Percentiles rank a stretch among this genome's conserved stretches.
phyloP scores from a whole-genome alignment of 75 land plant genomes.

The Adiantum capillusveneris region DNA sequence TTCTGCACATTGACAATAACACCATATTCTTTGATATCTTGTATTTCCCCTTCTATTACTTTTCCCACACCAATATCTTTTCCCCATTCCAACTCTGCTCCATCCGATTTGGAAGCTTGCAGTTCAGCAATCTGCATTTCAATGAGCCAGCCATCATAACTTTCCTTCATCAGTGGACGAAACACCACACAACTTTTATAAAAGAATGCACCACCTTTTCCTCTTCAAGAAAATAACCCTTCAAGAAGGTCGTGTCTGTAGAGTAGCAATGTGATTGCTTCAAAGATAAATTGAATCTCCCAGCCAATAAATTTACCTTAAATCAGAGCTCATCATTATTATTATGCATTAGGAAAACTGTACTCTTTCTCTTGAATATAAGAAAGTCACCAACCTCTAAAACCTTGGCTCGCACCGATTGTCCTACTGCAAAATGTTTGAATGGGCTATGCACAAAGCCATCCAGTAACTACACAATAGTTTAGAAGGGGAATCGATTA shows the following conservation, averaged over 20 bases:
- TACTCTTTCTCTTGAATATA: conserved; percentile 2
- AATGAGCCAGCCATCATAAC: not conserved
- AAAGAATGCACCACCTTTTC: conserved; percentile 51
- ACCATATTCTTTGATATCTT: conserved; percentile 80
- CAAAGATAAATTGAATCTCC: conserved; percentile 58
- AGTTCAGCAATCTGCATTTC: conserved; percentile 54
- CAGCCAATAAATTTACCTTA: conserved; percentile 63
- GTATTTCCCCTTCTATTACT: conserved; percentile 52
- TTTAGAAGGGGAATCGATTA: too few relatives aligned
- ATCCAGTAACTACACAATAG: conserved; percentile 60
- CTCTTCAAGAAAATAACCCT: conserved; percentile 73
- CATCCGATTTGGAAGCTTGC: conserved; percentile 21
- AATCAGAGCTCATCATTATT: not conserved
- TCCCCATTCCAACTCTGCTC: conserved; percentile 42
- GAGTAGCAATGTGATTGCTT: conserved; percentile 89
- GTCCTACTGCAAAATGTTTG: conserved; percentile 67
- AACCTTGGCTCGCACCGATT: conserved; percentile 79
- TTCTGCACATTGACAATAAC: conserved; percentile 55
- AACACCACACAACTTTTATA: not conserved
- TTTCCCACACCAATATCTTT: conserved; percentile 54
- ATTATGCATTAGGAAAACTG: not conserved
- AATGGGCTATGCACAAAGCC: conserved; percentile 32
- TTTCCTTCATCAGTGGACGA: too few relatives aligned
- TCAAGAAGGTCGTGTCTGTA: conserved; percentile 66
- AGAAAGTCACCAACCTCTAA: not conserved